These are phyloP conservation scores for Aspergillus sclerotioniger DNA, from an alignment of 495 filamentous ascomycete genomes.

Conservation along the genomic window DNA sequence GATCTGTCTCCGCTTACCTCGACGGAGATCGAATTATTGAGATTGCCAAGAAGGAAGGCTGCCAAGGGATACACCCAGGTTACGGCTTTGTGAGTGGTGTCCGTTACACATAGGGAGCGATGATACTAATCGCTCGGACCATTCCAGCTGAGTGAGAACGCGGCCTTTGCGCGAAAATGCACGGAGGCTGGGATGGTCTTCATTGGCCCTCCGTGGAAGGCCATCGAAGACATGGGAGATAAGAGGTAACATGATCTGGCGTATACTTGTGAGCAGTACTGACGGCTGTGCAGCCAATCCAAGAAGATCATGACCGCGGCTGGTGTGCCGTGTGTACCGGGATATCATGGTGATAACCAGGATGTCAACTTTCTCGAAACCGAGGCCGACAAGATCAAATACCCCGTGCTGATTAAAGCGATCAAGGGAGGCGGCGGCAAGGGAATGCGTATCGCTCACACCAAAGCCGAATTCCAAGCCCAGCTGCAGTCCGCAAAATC, in stretches of 20 bases:
- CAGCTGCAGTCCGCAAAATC: constrained; percentile 85
- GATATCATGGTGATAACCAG: constrained; percentile 90
- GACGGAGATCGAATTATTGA: constrained; percentile 90
- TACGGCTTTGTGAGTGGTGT: constrained; percentile 79
- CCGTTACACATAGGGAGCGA: neutral
- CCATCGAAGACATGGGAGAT: constrained; percentile 97
- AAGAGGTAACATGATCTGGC: constrained; percentile 60
- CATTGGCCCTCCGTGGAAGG: constrained; percentile 87
- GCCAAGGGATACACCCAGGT: constrained; percentile 88
- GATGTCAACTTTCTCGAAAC: constrained; percentile 64
- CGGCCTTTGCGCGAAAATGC: constrained; percentile 83
- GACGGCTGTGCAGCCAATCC: constrained; percentile 50
- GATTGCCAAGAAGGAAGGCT: constrained; percentile 79
- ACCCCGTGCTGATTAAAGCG: constrained; percentile 93
- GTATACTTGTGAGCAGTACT: neutral
- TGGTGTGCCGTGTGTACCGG: constrained; percentile 92
- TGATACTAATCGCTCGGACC: constrained; percentile 9
- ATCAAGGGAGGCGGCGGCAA: constrained; percentile 97
- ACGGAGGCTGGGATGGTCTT: constrained; percentile 90
- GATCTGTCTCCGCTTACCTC: constrained; percentile 78
- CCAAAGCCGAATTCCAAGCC: constrained; percentile 70
- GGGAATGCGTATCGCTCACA: constrained; percentile 92
- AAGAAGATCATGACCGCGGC: constrained; percentile 96
- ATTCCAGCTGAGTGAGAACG: constrained; percentile 75
- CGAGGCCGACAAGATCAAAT: constrained; percentile 79